Evolutionary conservation across 768 basidiomycete genomes (phyloP).

Genomic region (Tricholoma terreum): DNA sequence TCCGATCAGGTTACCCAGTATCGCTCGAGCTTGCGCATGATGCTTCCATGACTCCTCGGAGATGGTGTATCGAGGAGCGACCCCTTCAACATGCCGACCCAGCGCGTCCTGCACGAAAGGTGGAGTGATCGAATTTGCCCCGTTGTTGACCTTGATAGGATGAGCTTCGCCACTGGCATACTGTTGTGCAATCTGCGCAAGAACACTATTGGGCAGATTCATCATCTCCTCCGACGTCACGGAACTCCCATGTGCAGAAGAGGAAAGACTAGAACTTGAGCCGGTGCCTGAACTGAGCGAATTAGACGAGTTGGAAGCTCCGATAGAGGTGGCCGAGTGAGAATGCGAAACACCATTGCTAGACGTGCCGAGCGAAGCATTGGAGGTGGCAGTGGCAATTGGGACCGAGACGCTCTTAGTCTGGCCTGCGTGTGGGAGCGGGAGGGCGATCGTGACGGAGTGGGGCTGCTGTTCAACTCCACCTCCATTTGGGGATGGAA

Average conservation of each 20-base stretch:
- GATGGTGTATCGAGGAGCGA: conserved; percentile 52
- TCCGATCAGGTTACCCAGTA: conserved; percentile 79
- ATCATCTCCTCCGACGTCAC: conserved; percentile 53
- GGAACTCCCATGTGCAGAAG: conserved; percentile 44
- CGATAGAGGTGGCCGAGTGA: conserved; percentile 46
- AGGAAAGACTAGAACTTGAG: conserved; percentile 49
- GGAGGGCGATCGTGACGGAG: conserved; percentile 46
- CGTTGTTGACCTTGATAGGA: conserved; percentile 21
- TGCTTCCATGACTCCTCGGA: conserved; percentile 83
- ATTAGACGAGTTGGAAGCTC: conserved; percentile 48
- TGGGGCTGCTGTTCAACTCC: conserved; percentile 32
- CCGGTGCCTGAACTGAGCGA: conserved; percentile 48
- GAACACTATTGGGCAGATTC: conserved; percentile 41
- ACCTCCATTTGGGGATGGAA: conserved; percentile 29
- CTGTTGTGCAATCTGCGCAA: conserved; percentile 49
- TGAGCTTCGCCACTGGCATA: conserved; percentile 37
- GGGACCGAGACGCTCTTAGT: conserved; percentile 70
- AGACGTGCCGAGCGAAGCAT: conserved; percentile 30
- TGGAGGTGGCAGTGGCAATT: conserved; percentile 50
- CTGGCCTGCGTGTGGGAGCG: conserved; percentile 42
- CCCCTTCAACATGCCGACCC: conserved; percentile 32
- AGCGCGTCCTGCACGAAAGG: conserved; percentile 42
- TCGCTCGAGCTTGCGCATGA: conserved; percentile 78
- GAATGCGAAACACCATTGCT: conserved; percentile 40
- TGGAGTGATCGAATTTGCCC: conserved; percentile 32